These are phyloP conservation scores for Garcia nutans DNA, from an alignment of 345 rosid species.

Conservation along the genomic window DNA sequence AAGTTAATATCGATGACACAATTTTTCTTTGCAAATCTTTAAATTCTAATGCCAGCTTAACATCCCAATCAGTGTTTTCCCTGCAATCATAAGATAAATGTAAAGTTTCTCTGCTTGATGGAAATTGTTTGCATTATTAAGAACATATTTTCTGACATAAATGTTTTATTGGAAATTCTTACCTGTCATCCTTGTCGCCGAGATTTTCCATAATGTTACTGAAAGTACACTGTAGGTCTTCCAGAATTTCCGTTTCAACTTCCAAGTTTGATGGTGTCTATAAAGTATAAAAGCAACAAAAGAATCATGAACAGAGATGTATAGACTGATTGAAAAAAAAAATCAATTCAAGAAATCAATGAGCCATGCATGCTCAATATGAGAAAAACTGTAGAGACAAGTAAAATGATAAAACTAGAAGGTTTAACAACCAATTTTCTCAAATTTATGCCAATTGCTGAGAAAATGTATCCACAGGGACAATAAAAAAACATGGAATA, in stretches of 20 bases:
- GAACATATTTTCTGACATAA: background rate
- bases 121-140: background rate
- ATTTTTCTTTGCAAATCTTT: conserved; percentile 63
- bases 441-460: background rate
- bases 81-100: conserved; percentile 34
- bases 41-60: conserved; percentile 54
- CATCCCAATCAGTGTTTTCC: conserved; percentile 55
- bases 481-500: conserved; percentile 20
- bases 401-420: background rate
- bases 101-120: background rate
- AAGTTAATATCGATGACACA: conserved; percentile 61
- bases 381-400: background rate
- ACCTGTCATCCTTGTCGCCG: conserved; percentile 54
- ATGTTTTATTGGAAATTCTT: conserved; percentile 10
- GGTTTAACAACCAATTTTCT: background rate
- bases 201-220: conserved; percentile 64
- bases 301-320: background rate
- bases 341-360: background rate
- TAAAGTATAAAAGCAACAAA: conserved; percentile 4
- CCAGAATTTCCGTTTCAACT: conserved; percentile 60
- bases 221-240: conserved; percentile 56
- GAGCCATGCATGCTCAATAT: background rate
- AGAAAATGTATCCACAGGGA: background rate
- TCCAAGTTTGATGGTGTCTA: conserved; percentile 55
- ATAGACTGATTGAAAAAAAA: background rate